Evolutionary conservation across 2,329 filamentous ascomycete genomes (phyloP).

Genomic region (Aspergillus vadensis): DNA sequence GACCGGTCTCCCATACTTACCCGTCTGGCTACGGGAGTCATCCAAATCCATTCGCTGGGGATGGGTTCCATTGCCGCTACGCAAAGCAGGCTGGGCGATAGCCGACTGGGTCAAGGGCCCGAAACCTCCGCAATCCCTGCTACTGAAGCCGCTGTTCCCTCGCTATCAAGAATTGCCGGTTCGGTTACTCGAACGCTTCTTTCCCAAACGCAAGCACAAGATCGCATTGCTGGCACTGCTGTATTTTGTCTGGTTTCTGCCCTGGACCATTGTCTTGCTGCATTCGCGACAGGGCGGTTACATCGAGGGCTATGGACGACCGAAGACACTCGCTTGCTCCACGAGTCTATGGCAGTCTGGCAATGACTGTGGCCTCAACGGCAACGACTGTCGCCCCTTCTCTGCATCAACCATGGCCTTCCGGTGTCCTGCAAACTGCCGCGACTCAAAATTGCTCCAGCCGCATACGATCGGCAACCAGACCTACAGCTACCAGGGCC

Average conservation of each 20-base stretch:
- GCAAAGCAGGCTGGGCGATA: slow-evolving; percentile 47
- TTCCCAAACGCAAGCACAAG: slow-evolving; percentile 51
- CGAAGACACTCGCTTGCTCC: slow-evolving; percentile 48
- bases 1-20: slow-evolving; percentile 32
- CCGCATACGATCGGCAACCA: slow-evolving; percentile 55
- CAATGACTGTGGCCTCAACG: slow-evolving; percentile 56
- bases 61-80: slow-evolving; percentile 51
- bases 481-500: slow-evolving; percentile 53
- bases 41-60: slow-evolving; percentile 50
- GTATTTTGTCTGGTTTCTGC: slow-evolving; percentile 51
- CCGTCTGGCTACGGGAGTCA: slow-evolving; percentile 52
- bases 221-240: slow-evolving; percentile 44
- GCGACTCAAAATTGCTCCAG: slow-evolving; percentile 49
- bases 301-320: slow-evolving; percentile 52
- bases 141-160: slow-evolving; percentile 51
- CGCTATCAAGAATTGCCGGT: slow-evolving; percentile 50
- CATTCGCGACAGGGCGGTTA: slow-evolving; percentile 50
- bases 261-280: slow-evolving; percentile 49
- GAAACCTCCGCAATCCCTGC: slow-evolving; percentile 47
- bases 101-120: slow-evolving; percentile 52
- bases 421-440: slow-evolving; percentile 59
- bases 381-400: slow-evolving; percentile 59
- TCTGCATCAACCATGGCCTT: slow-evolving; percentile 55
- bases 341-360: slow-evolving; percentile 50
- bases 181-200: slow-evolving; percentile 45